These are phyloP conservation scores for Tolypocladium amazonense DNA, from an alignment of 2,329 filamentous ascomycete species.

Conservation along the genomic window DNA sequence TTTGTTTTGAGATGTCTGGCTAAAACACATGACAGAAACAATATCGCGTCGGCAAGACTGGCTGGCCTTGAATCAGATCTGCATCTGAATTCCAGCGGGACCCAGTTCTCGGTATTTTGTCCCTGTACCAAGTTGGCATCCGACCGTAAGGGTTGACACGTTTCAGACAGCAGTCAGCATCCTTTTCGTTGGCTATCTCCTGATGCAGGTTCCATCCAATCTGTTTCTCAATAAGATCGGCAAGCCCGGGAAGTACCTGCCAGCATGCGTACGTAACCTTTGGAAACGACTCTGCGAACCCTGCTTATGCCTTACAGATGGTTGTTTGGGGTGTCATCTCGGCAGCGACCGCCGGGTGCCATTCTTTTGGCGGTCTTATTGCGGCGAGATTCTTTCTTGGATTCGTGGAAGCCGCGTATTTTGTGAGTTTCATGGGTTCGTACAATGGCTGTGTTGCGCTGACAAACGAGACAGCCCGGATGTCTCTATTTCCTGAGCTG, in stretches of 20 bases:
- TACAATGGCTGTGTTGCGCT: neutral
- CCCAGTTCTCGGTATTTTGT: constrained; percentile 8
- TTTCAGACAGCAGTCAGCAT: constrained; percentile 35
- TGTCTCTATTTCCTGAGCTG: constrained; percentile 52
- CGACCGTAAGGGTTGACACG: neutral
- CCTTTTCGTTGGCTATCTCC: constrained; percentile 37
- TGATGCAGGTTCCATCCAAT: constrained; percentile 42
- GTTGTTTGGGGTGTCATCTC: constrained; percentile 24
- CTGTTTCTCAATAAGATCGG: constrained; percentile 41
- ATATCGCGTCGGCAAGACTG: constrained; percentile 11
- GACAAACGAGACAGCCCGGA: constrained; percentile 29
- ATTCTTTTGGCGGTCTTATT: constrained; percentile 21
- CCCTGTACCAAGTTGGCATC: neutral
- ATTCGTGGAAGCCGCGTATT: constrained; percentile 28
- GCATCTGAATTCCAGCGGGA: constrained; percentile 24
- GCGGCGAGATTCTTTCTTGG: constrained; percentile 26
- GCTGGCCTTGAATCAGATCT: constrained; percentile 38
- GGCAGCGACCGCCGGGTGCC: constrained; percentile 22
- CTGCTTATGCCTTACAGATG: neutral
- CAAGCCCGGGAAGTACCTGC: constrained; percentile 34
- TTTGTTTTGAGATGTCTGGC: neutral
- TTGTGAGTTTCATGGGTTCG: constrained; percentile 18
- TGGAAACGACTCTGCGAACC: constrained; percentile 7
- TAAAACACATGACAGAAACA: constrained; percentile 22
- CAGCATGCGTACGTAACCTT: constrained; percentile 23